Base-by-base conservation (phyloP, 2,329 filamentous ascomycete genomes). In the Xylariales sp. region DNA sequence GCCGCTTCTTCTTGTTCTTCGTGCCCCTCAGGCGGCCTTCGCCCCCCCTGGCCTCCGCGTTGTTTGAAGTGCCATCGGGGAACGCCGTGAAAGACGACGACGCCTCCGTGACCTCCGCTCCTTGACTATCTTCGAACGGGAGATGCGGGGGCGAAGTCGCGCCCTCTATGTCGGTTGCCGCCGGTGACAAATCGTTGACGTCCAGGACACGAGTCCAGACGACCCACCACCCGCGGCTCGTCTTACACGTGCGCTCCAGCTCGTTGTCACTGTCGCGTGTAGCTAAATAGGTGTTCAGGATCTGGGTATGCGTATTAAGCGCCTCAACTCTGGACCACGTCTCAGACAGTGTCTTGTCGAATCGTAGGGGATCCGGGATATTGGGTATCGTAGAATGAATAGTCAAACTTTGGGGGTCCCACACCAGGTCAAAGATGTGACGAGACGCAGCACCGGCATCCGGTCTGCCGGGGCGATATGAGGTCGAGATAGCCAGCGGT, bases 161-260 rank as follows among this genome's bases (percentile, higher is more conserved):
- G n/a, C n/a, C n/a, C n/a, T n/a, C n/a, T n/a, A n/a, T n/a, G n/a
- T n/a, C n/a, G n/a, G n/a, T n/a, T 8, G 20, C 23, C 29, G 29
- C 4, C 14, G 40, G n/a, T 33, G 7, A 6, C 17, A 8, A 13
- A 6, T 25, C 31, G 4, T 49, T 48, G 7, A 45, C 48, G 36
- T 55, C 69, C 5, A 72, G 51, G 16, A 82, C 62, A 17, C 77
- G 66, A 33, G 71, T 79, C 81, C 81, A 85, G 18, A 83, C 78
- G 20, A 85, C 67, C 81, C 81, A 85, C 78, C 80, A 85, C 1
- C 79, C 81, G 23, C 79, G 72, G 31, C 66, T 77, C 4, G 81
- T 84, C 65, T 84, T 83, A 50, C 73, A 76, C 2, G 78, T 83
- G 15, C 76, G 67, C 54, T 85, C 81, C 4, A 76, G 54, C 42